A percentile compares a stretch with the other conserved stretches of the same genome.
Conservation (phyloP, 2,329 filamentous ascomycete genomes). For the Drechslerella stenobrocha region DNA sequence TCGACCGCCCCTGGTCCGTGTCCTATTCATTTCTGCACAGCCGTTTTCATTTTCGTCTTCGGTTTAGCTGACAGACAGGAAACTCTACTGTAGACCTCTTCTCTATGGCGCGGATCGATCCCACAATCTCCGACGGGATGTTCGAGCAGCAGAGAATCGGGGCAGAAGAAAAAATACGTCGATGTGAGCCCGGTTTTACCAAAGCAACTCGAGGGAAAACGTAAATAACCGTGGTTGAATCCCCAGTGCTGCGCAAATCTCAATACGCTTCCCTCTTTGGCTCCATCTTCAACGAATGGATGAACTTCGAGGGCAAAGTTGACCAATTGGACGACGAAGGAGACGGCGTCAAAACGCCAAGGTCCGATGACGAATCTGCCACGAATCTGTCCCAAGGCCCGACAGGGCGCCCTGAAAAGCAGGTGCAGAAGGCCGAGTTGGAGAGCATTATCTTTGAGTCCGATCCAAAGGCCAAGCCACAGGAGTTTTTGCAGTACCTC, state of each 20-base stretch:
- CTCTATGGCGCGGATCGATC: slow-evolving; percentile 20
- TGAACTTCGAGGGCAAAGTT: slow-evolving; percentile 40
- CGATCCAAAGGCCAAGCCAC: slow-evolving; percentile 30
- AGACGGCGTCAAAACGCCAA: slow-evolving; percentile 39
- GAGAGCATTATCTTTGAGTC: slow-evolving; percentile 37
- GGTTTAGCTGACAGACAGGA: background rate
- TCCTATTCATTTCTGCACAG: background rate
- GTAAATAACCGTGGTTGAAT: background rate
- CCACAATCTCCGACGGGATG: slow-evolving; percentile 30
- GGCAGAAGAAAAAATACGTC: slow-evolving; percentile 17
- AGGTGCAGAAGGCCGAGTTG: slow-evolving; percentile 33
- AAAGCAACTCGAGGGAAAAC: no score
- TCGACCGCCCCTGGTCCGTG: slow-evolving; percentile 15
- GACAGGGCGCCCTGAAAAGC: slow-evolving; percentile 31
- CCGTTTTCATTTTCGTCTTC: background rate
- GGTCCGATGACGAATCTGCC: slow-evolving; percentile 34
- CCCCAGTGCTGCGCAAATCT: slow-evolving; percentile 25
- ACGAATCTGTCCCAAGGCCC: slow-evolving; percentile 7
- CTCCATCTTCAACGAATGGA: slow-evolving; percentile 47
- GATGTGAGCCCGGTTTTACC: no score
- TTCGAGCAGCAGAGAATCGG: slow-evolving; percentile 24
- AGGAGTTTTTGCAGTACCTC: slow-evolving; percentile 29
- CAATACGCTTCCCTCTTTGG: slow-evolving; percentile 42
- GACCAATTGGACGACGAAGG: slow-evolving; percentile 24
- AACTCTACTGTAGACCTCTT: slow-evolving; percentile 13